These are phyloP conservation scores for Alternaria panax DNA, from an alignment of 2,329 filamentous ascomycete species.

Conservation along the genomic window DNA sequence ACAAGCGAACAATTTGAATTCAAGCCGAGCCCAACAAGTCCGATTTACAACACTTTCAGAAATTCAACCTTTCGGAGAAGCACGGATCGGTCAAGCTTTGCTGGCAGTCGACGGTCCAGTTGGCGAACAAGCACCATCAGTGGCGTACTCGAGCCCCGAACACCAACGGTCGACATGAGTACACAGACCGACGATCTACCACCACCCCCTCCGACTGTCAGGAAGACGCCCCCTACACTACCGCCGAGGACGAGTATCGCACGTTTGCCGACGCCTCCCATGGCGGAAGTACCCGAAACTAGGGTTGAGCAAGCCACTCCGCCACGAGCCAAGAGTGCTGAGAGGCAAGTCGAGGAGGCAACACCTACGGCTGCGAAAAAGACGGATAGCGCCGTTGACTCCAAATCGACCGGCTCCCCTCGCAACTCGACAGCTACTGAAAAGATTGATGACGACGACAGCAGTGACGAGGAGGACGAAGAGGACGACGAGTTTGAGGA, in stretches of 20 bases:
- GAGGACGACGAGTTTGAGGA: conserved; percentile 61
- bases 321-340: conserved; percentile 13
- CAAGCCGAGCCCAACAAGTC: conserved; percentile 77
- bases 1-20: conserved; percentile 84
- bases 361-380: conserved; percentile 7
- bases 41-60: conserved; percentile 67
- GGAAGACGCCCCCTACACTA: conserved; percentile 32
- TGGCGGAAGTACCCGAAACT: conserved; percentile 49
- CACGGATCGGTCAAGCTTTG: conserved; percentile 70
- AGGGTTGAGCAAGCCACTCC: conserved; percentile 29
- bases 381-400: background rate
- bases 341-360: conserved; percentile 15
- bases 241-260: conserved; percentile 31
- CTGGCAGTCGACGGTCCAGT: conserved; percentile 68
- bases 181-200: conserved; percentile 29
- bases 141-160: conserved; percentile 65
- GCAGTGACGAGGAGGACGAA: conserved; percentile 54
- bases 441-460: conserved; percentile 55
- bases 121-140: conserved; percentile 73
- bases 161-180: conserved; percentile 60
- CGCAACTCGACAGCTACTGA: conserved; percentile 10
- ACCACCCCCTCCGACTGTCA: conserved; percentile 28
- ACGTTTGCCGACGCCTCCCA: conserved; percentile 32
- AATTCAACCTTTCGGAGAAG: conserved; percentile 70
- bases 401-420: conserved; percentile 12